Evolutionary conservation across 2,329 filamentous ascomycete species (phyloP).

Genomic region (Verticillium albo-atrum): DNA sequence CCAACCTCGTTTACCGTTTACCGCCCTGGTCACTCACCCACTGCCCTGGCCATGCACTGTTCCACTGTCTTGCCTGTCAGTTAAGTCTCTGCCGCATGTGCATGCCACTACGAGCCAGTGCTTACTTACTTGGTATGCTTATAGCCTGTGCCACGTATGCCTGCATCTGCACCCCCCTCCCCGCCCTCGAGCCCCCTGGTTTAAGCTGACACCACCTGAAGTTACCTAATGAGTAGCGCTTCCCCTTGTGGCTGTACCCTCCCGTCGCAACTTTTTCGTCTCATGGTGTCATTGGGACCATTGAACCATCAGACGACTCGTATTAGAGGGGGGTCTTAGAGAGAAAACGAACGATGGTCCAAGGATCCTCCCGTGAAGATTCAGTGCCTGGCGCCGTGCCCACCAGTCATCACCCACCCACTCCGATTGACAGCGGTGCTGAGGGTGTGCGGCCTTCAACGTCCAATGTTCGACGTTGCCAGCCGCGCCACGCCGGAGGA

Average conservation of each 20-base stretch:
- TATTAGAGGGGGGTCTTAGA: not conserved
- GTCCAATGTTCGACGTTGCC: too few relatives aligned
- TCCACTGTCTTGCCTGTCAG: not conserved
- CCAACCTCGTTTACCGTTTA: not conserved
- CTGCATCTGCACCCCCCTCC: not conserved
- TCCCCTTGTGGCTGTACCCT: not conserved
- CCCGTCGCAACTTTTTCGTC: not conserved
- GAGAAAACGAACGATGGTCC: not conserved
- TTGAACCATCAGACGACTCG: not conserved
- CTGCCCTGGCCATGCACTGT: too few relatives aligned
- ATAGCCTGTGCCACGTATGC: not conserved
- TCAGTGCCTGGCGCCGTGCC: too few relatives aligned
- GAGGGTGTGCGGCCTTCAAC: too few relatives aligned
- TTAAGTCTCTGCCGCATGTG: too few relatives aligned
- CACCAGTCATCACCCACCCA: too few relatives aligned
- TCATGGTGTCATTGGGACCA: not conserved
- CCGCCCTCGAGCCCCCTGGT: too few relatives aligned
- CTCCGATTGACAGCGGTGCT: too few relatives aligned
- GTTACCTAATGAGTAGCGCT: not conserved
- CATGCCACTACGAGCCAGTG: too few relatives aligned
- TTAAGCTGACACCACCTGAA: not conserved
- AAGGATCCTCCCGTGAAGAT: too few relatives aligned
- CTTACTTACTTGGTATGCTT: not conserved
- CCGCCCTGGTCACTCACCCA: too few relatives aligned
- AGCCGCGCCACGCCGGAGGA: too few relatives aligned